phyloP scores from a whole-genome alignment of 495 filamentous ascomycete species.

The Penicillium paxilli region DNA sequence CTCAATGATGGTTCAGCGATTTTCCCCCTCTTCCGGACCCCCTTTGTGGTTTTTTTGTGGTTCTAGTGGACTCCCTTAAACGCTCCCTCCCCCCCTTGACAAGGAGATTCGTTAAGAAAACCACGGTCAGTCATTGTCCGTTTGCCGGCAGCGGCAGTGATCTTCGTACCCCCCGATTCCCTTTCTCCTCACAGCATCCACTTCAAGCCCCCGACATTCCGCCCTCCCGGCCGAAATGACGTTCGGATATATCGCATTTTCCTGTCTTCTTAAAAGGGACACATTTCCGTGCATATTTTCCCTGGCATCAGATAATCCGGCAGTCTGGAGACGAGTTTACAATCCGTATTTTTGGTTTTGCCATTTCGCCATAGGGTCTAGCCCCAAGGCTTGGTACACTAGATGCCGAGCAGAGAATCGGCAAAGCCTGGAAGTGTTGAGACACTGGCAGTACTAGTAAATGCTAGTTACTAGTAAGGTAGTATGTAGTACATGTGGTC shows the following conservation, averaged over 20 bases:
- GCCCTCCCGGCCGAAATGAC: constrained; percentile 16
- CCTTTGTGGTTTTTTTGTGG: neutral
- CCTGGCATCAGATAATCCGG: neutral
- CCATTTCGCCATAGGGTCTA: neutral
- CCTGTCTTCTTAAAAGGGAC: neutral
- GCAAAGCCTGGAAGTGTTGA: no score
- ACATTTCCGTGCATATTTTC: neutral
- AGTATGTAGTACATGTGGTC: neutral
- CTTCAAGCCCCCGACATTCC: neutral
- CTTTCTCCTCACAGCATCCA: constrained; percentile 11
- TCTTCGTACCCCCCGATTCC: constrained; percentile 6
- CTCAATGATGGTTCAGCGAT: neutral
- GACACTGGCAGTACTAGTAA: no score
- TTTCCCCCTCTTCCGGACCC: neutral
- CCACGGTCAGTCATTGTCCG: constrained; percentile 5
- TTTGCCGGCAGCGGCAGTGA: constrained; percentile 16
- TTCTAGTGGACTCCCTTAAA: neutral
- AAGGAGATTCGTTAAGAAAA: constrained; percentile 3
- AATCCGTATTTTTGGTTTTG: neutral
- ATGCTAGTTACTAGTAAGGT: neutral
- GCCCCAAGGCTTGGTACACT: neutral
- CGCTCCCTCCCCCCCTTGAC: neutral
- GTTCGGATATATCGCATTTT: neutral
- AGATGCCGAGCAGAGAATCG: no score
- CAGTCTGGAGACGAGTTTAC: neutral